These are phyloP conservation scores for Codiaeum variegatum DNA, from an alignment of 441 rosid species.

Conservation along the genomic window DNA sequence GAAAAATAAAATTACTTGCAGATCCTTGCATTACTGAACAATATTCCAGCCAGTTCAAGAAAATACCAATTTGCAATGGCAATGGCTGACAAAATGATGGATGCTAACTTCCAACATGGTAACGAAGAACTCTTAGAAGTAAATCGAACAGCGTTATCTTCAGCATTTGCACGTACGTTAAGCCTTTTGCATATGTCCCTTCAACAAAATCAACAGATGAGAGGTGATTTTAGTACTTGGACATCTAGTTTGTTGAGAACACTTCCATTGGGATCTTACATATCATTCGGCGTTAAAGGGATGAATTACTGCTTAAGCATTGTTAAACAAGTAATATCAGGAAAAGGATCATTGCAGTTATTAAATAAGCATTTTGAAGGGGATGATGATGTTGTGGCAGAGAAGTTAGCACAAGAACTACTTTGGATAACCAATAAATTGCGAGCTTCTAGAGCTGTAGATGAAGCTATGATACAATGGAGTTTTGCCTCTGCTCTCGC, in stretches of 20 bases:
- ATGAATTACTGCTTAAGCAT: conserved; percentile 34
- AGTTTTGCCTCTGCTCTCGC: conserved; percentile 61
- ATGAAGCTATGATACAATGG: conserved; percentile 69
- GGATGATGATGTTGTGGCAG: conserved; percentile 41
- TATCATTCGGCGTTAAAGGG: conserved; percentile 46
- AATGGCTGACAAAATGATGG: conserved; percentile 78
- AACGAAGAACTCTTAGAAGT: conserved; percentile 51
- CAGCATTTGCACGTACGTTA: conserved; percentile 53
- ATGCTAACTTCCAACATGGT: conserved; percentile 48
- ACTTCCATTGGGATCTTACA: conserved; percentile 52
- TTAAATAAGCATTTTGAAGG: conserved; percentile 27
- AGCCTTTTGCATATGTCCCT: conserved; percentile 43
- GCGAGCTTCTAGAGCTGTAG: conserved; percentile 48
- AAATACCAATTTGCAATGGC: conserved; percentile 70
- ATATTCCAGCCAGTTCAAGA: conserved; percentile 60
- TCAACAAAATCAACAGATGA: conserved; percentile 24
- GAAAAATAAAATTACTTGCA: conserved; percentile 13
- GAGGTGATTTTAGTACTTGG: conserved; percentile 32
- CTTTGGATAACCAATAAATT: conserved; percentile 59
- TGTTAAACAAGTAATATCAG: conserved; percentile 32
- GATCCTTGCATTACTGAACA: conserved; percentile 52
- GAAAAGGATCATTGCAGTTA: conserved; percentile 22
- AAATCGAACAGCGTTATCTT: conserved; percentile 53
- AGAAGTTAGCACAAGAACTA: conserved; percentile 73
- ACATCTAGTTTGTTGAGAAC: conserved; percentile 35